Evolutionary conservation across 352 stramenopile species (phyloP), one percentile per base, ranked within the genome.

Genomic region (Phytopythium ostracodes): DNA sequence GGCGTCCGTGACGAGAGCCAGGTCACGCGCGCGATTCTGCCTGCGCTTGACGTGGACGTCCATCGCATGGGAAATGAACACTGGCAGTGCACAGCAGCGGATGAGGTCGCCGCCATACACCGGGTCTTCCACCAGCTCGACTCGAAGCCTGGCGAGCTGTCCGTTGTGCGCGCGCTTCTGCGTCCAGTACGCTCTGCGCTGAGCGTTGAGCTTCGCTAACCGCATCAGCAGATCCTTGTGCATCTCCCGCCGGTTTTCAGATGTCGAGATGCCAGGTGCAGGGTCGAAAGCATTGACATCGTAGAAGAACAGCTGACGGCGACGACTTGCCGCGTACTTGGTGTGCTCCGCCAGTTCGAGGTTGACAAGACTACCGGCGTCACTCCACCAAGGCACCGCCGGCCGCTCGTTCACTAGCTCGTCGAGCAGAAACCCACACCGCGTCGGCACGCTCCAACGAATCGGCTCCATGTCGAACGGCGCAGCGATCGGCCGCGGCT

Each of bases 401-500:
- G 63, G 69, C 9, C 61, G 63, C 7, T 72, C 64, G 36, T 81
- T 73, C 6, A 77, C 71, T 0, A 86, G 59, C 29, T 79, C 67
- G 42, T 81, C 73, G 17, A 74, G 65, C 24, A 90, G 65, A 31
- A 73, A 87, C 15, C 70, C 75, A 25, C 75, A 88, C 0, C 73
- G 66, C 40, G 69, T 71, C 0, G 81, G 71, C 0, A 81, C 14
- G 18, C 62, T 15, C 12, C 87, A 20, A 2, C 54, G 54, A 24
- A 90, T 62, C 53, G 61, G 56, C 0, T 67, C 58, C 74, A 94
- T 79, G 64, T 94, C 85, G 66, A 99, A 97, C 42, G 98, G 96
- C n/a, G 96, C 98, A 14, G 85, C 74, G 43, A 99, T 98, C 10
- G 96, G 94, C n/a, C 98, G 79, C 1, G 79, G 79, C 33, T 99